These are phyloP conservation scores for Coniochaeta sp. DNA, from an alignment of 2,329 filamentous ascomycete species.

Conservation along the genomic window DNA sequence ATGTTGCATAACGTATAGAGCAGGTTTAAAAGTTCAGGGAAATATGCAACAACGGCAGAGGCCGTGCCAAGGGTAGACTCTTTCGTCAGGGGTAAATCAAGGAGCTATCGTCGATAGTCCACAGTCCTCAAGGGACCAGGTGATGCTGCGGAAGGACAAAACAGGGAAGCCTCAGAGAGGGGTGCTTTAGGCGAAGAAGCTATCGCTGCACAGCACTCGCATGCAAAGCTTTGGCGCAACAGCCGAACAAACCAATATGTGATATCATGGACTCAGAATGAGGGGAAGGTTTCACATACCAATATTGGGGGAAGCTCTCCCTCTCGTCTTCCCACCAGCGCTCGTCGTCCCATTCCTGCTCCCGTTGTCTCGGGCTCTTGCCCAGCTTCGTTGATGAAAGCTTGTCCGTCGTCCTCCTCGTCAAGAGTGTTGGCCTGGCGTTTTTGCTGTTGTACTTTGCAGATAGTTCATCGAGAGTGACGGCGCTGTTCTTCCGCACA, in stretches of 20 bases:
- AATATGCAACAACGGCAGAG: conserved; percentile 24
- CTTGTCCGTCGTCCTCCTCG: conserved; percentile 33
- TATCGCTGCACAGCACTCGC: conserved; percentile 9
- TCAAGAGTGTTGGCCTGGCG: conserved; percentile 34
- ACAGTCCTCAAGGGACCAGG: too few relatives aligned
- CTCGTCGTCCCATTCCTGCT: conserved; percentile 42
- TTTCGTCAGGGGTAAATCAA: not conserved
- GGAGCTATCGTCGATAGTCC: not conserved
- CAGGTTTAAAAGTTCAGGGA: not conserved
- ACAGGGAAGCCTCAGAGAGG: conserved; percentile 13
- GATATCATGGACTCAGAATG: not conserved
- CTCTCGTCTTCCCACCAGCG: conserved; percentile 48
- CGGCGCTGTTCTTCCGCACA: conserved; percentile 45
- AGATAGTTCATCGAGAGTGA: conserved; percentile 33
- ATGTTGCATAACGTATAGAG: not conserved
- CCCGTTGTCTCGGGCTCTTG: conserved; percentile 42
- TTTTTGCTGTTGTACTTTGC: conserved; percentile 31
- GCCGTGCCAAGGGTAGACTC: not conserved
- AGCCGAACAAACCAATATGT: conserved; percentile 13
- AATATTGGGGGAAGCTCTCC: conserved; percentile 59
- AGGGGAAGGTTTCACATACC: conserved; percentile 37
- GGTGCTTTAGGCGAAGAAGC: conserved; percentile 8
- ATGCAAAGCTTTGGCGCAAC: not conserved
- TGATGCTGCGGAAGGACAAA: conserved; percentile 22
- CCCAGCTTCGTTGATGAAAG: conserved; percentile 40